Evolutionary conservation across 2,329 filamentous ascomycete genomes (phyloP).

Genomic region (Myriosclerotinia duriaeana): DNA sequence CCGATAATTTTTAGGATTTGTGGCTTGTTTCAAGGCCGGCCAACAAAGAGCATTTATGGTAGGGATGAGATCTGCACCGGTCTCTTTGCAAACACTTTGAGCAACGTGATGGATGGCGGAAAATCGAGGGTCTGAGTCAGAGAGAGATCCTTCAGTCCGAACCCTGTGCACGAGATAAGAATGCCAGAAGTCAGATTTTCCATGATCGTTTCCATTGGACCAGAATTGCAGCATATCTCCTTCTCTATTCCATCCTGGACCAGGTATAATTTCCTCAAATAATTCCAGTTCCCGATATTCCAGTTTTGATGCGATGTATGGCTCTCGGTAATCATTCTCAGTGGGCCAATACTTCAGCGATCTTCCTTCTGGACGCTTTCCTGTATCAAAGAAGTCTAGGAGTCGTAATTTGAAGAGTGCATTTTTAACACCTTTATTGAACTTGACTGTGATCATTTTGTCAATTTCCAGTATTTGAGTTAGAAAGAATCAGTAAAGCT

Average conservation of each 20-base stretch:
- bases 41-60: slow-evolving; percentile 28
- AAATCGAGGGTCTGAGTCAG: slow-evolving; percentile 10
- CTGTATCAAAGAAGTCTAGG: no score
- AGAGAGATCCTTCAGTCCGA: slow-evolving; percentile 15
- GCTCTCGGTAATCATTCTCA: no score
- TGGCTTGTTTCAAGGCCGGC: slow-evolving; percentile 16
- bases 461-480: not conserved
- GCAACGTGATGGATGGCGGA: slow-evolving; percentile 23
- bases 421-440: not conserved
- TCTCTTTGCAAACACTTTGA: slow-evolving; percentile 25
- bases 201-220: slow-evolving; percentile 22
- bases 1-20: not conserved
- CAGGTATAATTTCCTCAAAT: no score
- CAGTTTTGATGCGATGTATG: no score
- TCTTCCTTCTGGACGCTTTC: no score
- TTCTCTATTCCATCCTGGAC: no score
- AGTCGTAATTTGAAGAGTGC: slow-evolving; percentile 8
- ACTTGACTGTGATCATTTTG: not conserved
- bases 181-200: slow-evolving; percentile 25
- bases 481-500: no score
- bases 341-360: no score
- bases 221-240: not conserved
- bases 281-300: no score
- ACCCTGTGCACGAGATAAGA: slow-evolving; percentile 29
- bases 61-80: not conserved